Conservation (phyloP, 805 yeast genomes). For the Lipomyces yamanashiensis region DNA sequence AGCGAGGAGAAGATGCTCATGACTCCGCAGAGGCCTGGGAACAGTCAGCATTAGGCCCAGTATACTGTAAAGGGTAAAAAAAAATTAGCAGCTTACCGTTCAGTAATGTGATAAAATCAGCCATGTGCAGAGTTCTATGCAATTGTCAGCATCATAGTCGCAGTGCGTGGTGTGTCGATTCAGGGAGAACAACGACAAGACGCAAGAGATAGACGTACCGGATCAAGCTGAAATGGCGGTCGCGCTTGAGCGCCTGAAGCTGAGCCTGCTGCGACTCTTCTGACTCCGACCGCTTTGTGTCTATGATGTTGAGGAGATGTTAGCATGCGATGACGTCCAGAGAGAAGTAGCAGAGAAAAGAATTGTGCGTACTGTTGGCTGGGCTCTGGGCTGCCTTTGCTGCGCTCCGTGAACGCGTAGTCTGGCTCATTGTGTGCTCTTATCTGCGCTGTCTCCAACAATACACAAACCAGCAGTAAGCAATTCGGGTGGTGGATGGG, state of each 20-base stretch:
- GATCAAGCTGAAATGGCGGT: slow-evolving; percentile 85
- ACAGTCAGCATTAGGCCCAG: not conserved
- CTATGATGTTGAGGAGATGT: not conserved
- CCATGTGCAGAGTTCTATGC: slow-evolving; percentile 80
- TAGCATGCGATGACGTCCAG: not conserved
- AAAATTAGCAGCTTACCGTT: slow-evolving; percentile 56
- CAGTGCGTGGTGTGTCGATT: not conserved
- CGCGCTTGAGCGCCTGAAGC: slow-evolving; percentile 77
- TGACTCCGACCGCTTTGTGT: slow-evolving; percentile 18
- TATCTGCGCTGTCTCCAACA: not conserved
- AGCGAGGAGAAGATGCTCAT: slow-evolving; percentile 85
- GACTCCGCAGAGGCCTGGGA: slow-evolving; percentile 77
- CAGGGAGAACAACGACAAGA: not conserved
- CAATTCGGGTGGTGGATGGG: not conserved
- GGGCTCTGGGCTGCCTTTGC: slow-evolving; percentile 1
- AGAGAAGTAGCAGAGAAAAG: not conserved
- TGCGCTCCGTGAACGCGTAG: not conserved
- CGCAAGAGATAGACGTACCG: slow-evolving; percentile 39
- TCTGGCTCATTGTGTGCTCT: not conserved
- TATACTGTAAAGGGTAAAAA: not conserved
- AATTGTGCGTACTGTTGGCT: not conserved
- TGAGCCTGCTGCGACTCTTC: slow-evolving; percentile 59
- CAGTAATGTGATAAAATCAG: slow-evolving; percentile 91
- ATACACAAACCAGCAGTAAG: not conserved
- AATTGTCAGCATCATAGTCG: not conserved